A percentile compares a stretch with the other conserved stretches of the same genome.
phyloP scores from a whole-genome alignment of 495 filamentous ascomycete genomes.

The Daldinia loculata region DNA sequence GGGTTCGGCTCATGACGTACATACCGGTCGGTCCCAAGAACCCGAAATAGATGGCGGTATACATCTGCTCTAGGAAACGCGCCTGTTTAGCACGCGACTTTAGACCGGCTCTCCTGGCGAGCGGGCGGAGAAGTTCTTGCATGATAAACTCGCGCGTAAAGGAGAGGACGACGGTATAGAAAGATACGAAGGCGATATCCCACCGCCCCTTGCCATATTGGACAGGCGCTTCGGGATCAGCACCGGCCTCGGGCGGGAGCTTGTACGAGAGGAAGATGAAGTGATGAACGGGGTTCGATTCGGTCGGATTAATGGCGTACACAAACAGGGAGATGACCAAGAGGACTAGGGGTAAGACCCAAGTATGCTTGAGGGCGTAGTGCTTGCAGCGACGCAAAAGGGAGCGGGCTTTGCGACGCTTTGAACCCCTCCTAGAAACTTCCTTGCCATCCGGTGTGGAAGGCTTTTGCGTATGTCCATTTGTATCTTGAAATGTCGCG shows the following conservation, averaged over 20 bases:
- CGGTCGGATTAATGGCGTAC: constrained; percentile 80
- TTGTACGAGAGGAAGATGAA: constrained; percentile 96
- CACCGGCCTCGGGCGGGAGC: constrained; percentile 60
- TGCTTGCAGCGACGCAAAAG: constrained; percentile 72
- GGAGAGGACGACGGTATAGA: constrained; percentile 87
- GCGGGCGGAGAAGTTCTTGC: constrained; percentile 86
- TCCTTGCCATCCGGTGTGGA: constrained; percentile 29
- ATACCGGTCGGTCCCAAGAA: constrained; percentile 86
- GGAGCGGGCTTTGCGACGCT: constrained; percentile 67
- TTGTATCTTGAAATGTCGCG: constrained; percentile 44
- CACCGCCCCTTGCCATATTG: constrained; percentile 91
- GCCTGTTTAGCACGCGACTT: constrained; percentile 79
- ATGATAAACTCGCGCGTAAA: constrained; percentile 98
- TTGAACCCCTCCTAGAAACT: constrained; percentile 55
- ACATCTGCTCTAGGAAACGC: constrained; percentile 97
- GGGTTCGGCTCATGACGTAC: constrained; percentile 89
- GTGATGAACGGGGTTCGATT: constrained; percentile 82
- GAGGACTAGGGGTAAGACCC: constrained; percentile 68
- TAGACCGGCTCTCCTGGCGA: constrained; percentile 76
- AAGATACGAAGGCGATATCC: constrained; percentile 87
- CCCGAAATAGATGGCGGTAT: constrained; percentile 94
- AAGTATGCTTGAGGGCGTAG: constrained; percentile 76
- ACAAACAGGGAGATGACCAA: constrained; percentile 69
- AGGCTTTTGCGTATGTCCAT: constrained; percentile 10
- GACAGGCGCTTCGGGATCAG: constrained; percentile 60